These are phyloP conservation scores for Byssothecium circinans DNA, from an alignment of 2,329 filamentous ascomycete genomes.

Conservation along the genomic window DNA sequence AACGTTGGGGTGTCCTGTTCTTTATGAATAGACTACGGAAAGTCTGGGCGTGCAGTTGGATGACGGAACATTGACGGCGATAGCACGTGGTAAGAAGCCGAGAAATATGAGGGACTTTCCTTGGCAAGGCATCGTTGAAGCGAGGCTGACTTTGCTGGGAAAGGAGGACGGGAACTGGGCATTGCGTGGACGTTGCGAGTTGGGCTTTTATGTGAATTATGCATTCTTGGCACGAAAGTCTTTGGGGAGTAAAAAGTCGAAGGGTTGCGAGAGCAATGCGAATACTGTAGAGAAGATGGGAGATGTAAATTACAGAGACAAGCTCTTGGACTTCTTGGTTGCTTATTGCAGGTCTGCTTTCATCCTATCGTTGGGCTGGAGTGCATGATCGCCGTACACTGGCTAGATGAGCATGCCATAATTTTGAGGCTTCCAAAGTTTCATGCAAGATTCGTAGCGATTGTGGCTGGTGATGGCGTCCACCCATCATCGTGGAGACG, in stretches of 20 bases:
- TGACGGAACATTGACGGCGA: background rate
- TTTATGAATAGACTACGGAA: background rate
- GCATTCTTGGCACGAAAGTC: background rate
- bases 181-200: background rate
- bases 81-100: background rate
- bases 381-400: too few relatives aligned
- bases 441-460: background rate
- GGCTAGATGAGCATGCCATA: too few relatives aligned
- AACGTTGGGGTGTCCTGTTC: background rate
- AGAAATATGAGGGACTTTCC: too few relatives aligned
- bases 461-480: background rate
- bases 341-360: background rate
- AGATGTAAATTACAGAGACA: background rate
- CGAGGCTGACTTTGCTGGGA: background rate
- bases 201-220: background rate
- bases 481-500: background rate
- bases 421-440: background rate
- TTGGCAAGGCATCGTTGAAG: too few relatives aligned
- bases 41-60: background rate
- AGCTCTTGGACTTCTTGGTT: background rate
- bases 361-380: background rate
- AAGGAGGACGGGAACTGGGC: background rate
- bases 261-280: background rate
- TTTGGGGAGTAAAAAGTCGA: background rate
- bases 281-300: background rate